A percentile compares a stretch with the other conserved stretches of the same genome.
phyloP scores from a whole-genome alignment of 2,329 filamentous ascomycete species.

The Rugonectria rugulosa region DNA sequence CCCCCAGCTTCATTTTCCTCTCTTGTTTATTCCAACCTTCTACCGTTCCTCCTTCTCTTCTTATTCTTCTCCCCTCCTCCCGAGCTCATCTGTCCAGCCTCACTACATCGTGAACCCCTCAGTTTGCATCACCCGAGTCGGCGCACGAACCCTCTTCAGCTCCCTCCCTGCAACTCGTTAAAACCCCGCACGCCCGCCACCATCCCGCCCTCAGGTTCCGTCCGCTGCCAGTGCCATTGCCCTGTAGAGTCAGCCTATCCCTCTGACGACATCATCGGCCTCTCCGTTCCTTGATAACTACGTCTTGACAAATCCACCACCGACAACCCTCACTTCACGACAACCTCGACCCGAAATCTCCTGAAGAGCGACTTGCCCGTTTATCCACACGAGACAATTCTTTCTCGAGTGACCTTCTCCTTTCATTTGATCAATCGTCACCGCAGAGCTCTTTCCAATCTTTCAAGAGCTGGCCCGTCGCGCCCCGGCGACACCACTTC shows the following conservation, averaged over 20 bases:
- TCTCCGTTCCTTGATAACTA: slow-evolving; percentile 4
- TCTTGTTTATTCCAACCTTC: slow-evolving; percentile 24
- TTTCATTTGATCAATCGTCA: slow-evolving; percentile 3
- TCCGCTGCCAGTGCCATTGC: not conserved
- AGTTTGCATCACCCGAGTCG: slow-evolving; percentile 13
- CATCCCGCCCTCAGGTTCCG: not conserved
- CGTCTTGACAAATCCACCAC: slow-evolving; percentile 5
- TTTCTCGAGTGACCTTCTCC: slow-evolving; percentile 12
- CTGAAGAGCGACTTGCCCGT: not conserved
- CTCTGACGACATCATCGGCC: slow-evolving; percentile 15
- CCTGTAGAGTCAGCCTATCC: slow-evolving; percentile 5
- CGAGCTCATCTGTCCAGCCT: slow-evolving; percentile 15
- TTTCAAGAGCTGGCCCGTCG: slow-evolving; percentile 34
- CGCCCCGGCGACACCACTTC: slow-evolving; percentile 33
- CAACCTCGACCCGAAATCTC: not conserved
- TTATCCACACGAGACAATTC: too few relatives aligned
- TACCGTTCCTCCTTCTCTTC: slow-evolving; percentile 11
- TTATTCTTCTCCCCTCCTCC: slow-evolving; percentile 11
- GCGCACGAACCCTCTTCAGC: slow-evolving; percentile 20
- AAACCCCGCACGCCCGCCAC: slow-evolving; percentile 22
- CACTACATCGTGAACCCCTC: not conserved
- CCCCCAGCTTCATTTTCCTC: slow-evolving; percentile 17
- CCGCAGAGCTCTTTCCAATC: slow-evolving; percentile 15
- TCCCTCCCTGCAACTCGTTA: slow-evolving; percentile 17
- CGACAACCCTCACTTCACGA: not conserved